Evolutionary conservation across 2,329 filamentous ascomycete genomes (phyloP).

Genomic region (Pseudocercospora crystallina): DNA sequence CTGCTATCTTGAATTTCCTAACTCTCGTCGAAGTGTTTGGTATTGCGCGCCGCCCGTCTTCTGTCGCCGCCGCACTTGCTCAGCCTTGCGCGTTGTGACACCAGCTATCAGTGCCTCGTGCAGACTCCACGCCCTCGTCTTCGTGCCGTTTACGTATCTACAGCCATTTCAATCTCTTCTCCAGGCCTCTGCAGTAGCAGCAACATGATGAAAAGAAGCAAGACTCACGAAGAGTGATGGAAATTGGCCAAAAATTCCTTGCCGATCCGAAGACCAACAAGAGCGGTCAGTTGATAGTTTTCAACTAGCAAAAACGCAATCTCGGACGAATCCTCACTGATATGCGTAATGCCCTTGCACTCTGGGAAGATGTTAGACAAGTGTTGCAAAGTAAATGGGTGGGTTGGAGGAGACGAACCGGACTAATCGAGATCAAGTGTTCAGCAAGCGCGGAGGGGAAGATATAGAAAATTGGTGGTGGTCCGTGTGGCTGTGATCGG

Average conservation of each 20-base stretch:
- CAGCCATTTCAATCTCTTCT: not conserved
- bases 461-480: too few species aligned
- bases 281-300: conserved; percentile 79
- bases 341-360: conserved; percentile 78
- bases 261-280: conserved; percentile 66
- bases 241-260: conserved; percentile 72
- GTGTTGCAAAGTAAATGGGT: not conserved
- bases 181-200: not conserved
- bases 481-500: too few species aligned
- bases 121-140: too few species aligned
- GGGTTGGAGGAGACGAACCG: not conserved
- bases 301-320: conserved; percentile 87
- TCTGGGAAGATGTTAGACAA: conserved; percentile 46
- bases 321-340: conserved; percentile 87
- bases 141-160: not conserved
- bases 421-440: too few species aligned
- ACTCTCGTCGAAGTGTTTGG: too few species aligned
- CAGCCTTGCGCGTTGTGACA: too few species aligned
- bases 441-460: too few species aligned
- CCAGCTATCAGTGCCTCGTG: too few species aligned
- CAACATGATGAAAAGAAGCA: conserved; percentile 2
- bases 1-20: too few species aligned
- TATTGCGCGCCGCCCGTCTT: too few species aligned
- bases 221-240: not conserved
- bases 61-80: too few species aligned